phyloP scores from a whole-genome alignment of 1,284 basidiomycete species.

The Malassezia obtusa region DNA sequence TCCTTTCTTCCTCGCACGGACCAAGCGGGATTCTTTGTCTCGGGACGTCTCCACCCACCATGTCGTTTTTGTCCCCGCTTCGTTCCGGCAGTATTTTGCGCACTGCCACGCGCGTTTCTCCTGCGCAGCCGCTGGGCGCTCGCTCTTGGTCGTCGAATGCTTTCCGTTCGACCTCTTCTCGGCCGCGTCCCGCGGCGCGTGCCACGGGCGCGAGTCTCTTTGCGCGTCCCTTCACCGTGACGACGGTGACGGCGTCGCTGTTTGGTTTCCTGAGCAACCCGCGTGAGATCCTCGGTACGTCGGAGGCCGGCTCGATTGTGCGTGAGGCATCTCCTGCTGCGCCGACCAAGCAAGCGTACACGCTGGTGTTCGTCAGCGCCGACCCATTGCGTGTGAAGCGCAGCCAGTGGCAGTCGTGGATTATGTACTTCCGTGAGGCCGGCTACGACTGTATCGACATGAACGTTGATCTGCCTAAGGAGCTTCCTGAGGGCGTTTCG shows the following conservation, averaged over 20 bases:
- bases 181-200: background rate
- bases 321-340: slow-evolving; percentile 17
- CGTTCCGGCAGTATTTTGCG: background rate
- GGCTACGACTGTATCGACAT: slow-evolving; percentile 20
- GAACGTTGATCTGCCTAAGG: slow-evolving; percentile 4
- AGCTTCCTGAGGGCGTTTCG: slow-evolving; percentile 1
- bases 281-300: slow-evolving; percentile 8
- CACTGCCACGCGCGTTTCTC: background rate
- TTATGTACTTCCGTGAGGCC: slow-evolving; percentile 15
- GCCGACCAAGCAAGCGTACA: slow-evolving; percentile 16
- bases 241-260: slow-evolving; percentile 6
- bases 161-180: background rate
- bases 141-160: background rate
- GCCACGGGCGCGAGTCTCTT: background rate
- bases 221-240: background rate
- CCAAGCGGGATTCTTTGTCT: slow-evolving; percentile 2
- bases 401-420: slow-evolving; percentile 17
- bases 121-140: background rate
- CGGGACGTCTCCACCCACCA: slow-evolving; percentile 7
- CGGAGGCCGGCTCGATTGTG: slow-evolving; percentile 10
- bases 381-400: slow-evolving; percentile 5
- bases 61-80: background rate
- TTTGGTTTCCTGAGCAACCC: slow-evolving; percentile 9
- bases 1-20: slow-evolving; percentile 11
- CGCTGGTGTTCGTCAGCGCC: slow-evolving; percentile 15